phyloP scores from a whole-genome alignment of 2,329 filamentous ascomycete genomes.

The Claviceps sorghi region DNA sequence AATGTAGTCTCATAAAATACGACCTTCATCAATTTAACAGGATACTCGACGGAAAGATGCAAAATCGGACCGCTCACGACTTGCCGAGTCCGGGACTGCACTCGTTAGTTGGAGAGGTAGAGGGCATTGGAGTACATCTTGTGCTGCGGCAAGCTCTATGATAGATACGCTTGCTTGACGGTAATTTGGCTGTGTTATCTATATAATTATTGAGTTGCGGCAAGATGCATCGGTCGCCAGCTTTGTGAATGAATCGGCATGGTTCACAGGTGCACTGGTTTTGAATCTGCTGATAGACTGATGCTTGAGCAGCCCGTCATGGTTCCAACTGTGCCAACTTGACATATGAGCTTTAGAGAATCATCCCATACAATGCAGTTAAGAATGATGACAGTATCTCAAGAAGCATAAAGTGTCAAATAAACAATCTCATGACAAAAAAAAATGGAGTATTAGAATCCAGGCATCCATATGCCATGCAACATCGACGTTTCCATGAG shows the following conservation, averaged over 20 bases:
- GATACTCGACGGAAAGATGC: neutral
- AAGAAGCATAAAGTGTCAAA: neutral
- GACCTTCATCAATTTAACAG: neutral
- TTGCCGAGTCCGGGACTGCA: neutral
- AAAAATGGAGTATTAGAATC: neutral
- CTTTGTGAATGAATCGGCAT: neutral
- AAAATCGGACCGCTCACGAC: neutral
- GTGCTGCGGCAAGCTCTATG: neutral
- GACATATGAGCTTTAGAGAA: neutral
- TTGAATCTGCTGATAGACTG: neutral
- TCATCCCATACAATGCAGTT: neutral
- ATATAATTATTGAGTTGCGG: neutral
- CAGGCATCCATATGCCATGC: neutral
- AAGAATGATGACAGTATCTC: neutral
- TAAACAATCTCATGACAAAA: neutral
- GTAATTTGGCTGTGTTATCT: neutral
- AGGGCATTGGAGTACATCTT: neutral
- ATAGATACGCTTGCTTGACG: neutral
- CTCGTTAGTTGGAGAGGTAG: neutral
- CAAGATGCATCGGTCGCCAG: neutral
- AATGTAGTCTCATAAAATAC: neutral
- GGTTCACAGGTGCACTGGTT: too few species aligned
- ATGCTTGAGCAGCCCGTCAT: neutral
- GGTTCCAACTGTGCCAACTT: neutral
- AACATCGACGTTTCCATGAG: neutral